Percentiles rank a stretch among this genome's conserved stretches.
phyloP scores from a whole-genome alignment of 2,329 filamentous ascomycete genomes.

The Sporothrix curviconia region DNA sequence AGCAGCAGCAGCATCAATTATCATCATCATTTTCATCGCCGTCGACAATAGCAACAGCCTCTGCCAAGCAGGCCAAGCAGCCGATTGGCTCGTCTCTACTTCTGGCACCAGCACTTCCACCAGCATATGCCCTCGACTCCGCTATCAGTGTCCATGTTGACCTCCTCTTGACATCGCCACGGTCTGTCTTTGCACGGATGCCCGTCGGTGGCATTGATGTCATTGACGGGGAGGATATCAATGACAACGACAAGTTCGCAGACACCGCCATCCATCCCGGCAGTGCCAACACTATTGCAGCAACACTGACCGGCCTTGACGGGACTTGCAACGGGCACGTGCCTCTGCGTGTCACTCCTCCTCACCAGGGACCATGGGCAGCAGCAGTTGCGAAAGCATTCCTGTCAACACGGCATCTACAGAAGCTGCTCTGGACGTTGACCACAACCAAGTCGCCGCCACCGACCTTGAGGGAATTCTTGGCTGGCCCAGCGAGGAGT shows the following conservation, averaged over 20 bases:
- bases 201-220: neutral
- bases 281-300: constrained; percentile 1
- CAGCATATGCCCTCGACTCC: neutral
- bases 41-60: neutral
- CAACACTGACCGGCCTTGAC: neutral
- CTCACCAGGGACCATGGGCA: neutral
- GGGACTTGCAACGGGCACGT: neutral
- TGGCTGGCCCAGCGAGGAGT: neutral
- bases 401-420: neutral
- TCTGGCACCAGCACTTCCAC: neutral
- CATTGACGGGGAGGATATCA: no score
- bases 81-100: neutral
- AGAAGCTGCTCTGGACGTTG: neutral
- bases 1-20: neutral
- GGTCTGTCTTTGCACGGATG: neutral
- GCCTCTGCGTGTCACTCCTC: neutral
- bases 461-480: constrained; percentile 1
- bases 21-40: neutral
- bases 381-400: neutral
- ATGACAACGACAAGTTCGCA: neutral
- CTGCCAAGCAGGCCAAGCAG: neutral
- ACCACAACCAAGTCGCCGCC: neutral
- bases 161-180: neutral
- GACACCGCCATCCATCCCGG: neutral
- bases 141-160: neutral